phyloP scores from a whole-genome alignment of 305 asterid species.

The Lippia alba region DNA sequence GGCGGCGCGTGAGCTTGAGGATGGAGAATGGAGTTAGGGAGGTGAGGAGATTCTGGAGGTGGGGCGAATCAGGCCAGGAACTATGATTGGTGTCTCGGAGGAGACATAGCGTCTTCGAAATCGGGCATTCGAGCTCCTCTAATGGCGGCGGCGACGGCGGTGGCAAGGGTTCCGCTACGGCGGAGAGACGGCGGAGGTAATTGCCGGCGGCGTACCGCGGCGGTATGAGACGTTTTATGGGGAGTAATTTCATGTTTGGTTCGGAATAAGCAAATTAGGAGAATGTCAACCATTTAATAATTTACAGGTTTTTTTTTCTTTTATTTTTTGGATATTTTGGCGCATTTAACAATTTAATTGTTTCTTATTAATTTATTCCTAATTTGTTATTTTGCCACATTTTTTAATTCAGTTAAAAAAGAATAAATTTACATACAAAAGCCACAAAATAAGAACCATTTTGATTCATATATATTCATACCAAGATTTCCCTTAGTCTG shows the following conservation, averaged over 20 bases:
- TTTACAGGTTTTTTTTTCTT: too few species aligned
- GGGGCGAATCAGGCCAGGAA: constrained; percentile 57
- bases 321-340: too few species aligned
- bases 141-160: constrained; percentile 36
- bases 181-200: not conserved
- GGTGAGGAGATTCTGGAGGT: constrained; percentile 58
- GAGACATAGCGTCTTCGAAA: constrained; percentile 49
- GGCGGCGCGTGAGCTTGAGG: constrained; percentile 66
- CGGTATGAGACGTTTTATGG: constrained; percentile 40
- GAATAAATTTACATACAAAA: too few species aligned
- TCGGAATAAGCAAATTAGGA: not conserved
- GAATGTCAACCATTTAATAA: not conserved
- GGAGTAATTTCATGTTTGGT: constrained; percentile 34
- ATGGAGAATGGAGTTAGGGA: constrained; percentile 49
- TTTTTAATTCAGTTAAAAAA: too few species aligned
- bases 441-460: too few species aligned
- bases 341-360: too few species aligned
- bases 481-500: not conserved
- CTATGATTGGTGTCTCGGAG: constrained; percentile 56
- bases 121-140: constrained; percentile 27
- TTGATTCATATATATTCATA: too few species aligned
- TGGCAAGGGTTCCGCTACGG: too few species aligned
- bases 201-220: constrained; percentile 30
- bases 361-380: too few species aligned
- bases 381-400: too few species aligned